These are phyloP conservation scores for Globisporangium spiculum DNA, from an alignment of 352 stramenopile genomes.

Conservation along the genomic window DNA sequence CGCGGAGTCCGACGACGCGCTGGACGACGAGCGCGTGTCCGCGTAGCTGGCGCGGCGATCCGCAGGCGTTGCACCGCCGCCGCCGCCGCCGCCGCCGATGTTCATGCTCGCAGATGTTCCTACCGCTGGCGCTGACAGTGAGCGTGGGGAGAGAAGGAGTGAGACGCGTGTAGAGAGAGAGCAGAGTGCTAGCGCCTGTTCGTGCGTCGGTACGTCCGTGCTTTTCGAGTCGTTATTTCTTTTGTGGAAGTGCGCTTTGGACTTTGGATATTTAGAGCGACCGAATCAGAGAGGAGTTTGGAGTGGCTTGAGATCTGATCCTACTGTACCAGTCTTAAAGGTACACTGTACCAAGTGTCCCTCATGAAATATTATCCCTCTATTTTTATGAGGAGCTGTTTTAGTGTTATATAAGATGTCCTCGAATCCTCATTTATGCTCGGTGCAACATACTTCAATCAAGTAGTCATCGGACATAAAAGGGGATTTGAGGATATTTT, in stretches of 20 bases:
- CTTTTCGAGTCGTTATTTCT: neutral
- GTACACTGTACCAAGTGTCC: neutral
- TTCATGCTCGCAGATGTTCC: neutral
- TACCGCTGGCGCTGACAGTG: neutral
- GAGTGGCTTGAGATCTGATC: neutral
- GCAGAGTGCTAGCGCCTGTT: neutral
- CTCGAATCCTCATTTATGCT: no score
- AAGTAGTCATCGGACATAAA: no score
- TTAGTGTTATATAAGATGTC: no score
- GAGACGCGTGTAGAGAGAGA: neutral
- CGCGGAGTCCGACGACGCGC: neutral
- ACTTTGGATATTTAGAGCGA: neutral
- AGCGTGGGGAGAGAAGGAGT: neutral
- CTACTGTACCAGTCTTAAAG: neutral
- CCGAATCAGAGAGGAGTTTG: neutral
- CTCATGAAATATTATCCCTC: no score
- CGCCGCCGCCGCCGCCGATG: neutral
- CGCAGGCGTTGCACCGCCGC: neutral
- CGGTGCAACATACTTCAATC: no score
- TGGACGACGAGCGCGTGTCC: slow-evolving; percentile 4
- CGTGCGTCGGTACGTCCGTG: neutral
- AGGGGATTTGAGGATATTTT: no score
- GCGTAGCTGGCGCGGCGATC: slow-evolving; percentile 9
- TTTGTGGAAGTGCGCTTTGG: neutral
- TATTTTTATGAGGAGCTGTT: no score